These are phyloP conservation scores for Podila clonocystis DNA, from an alignment of 192 early-diverging fungal species.

Conservation along the genomic window DNA sequence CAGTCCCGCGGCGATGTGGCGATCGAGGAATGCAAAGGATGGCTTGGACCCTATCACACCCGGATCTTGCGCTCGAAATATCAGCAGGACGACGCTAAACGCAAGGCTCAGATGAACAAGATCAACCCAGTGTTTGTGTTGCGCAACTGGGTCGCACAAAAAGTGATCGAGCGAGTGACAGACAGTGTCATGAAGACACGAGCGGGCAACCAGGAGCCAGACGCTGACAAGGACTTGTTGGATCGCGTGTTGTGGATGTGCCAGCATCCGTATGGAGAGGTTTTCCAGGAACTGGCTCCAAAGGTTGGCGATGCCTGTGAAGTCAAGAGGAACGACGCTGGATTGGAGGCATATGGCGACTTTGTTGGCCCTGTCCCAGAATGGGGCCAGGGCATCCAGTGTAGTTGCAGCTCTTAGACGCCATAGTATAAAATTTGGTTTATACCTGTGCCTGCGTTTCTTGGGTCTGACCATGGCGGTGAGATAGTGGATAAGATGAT, in stretches of 20 bases:
- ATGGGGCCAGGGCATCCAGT: slow-evolving; percentile 74
- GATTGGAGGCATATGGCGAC: slow-evolving; percentile 50
- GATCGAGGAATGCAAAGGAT: slow-evolving; percentile 51
- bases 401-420: slow-evolving; percentile 76
- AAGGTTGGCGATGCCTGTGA: slow-evolving; percentile 49
- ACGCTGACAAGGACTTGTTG: slow-evolving; percentile 42
- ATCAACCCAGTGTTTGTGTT: slow-evolving; percentile 83
- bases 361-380: slow-evolving; percentile 62
- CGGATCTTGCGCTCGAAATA: slow-evolving; percentile 58
- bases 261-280: slow-evolving; percentile 64
- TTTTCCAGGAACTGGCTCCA: slow-evolving; percentile 30
- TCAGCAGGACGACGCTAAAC: slow-evolving; percentile 16
- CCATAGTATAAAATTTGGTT: not conserved
- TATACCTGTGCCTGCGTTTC: not conserved
- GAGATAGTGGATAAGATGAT: too few species aligned
- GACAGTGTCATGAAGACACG: slow-evolving; percentile 51
- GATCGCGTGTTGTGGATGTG: slow-evolving; percentile 63
- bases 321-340: slow-evolving; percentile 26
- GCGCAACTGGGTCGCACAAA: slow-evolving; percentile 83
- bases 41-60: slow-evolving; percentile 68
- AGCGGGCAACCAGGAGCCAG: slow-evolving; percentile 33
- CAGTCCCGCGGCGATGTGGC: slow-evolving; percentile 30
- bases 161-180: slow-evolving; percentile 65
- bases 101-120: slow-evolving; percentile 67
- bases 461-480: too few species aligned